Base-by-base conservation (phyloP, 768 basidiomycete genomes). In the Calocybe indica region DNA sequence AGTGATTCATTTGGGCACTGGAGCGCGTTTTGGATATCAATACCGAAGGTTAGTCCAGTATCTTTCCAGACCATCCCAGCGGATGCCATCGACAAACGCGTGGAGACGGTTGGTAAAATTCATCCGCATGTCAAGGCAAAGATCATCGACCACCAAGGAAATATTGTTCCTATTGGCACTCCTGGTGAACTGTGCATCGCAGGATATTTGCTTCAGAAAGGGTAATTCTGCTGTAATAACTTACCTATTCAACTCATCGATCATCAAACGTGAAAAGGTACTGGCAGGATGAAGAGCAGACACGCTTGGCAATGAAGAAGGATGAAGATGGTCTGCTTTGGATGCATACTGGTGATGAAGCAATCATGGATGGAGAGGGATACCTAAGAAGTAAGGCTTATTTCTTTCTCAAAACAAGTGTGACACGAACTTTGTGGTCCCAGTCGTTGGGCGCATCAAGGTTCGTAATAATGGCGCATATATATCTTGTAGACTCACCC, bases 321-420 rank as follows among this genome's bases (percentile, higher is more conserved):
- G 75, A 80, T 51, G 71, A 77, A 44, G 59, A 71, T 10, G 82
- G 79, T 13, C 75, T 66, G 3, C 55, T 84, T 33, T 92, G 89
- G 89, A 89, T 92, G 82, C 76, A 85, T 62, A 89, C 85, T 0
- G 89, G 89, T 1, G 89, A 92, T 58, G 79, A 89, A 56, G 88
- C 78, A 1, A 81, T 86, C 32, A 75, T 92, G 67, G 89, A 92
- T 54, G 78, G 83, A 45, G 83, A 92, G 45, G 89, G 89, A 1
- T 92, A 91, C 63, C 61, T 92, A 13, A 64, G 66, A 54, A 80
- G 89, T 88, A 55, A 50, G 82, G 68, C 10, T 31, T 12, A 34
- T 42, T 42, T 9, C 10, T 32, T 14, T 35, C 13, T n/a, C 13
- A 43, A 31, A n/a, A 31, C 30, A 40, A 40, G 41, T 13, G 11